Evolutionary conservation across 1,139 yeast genomes (phyloP).

Genomic region (Yamadazyma siamensis): DNA sequence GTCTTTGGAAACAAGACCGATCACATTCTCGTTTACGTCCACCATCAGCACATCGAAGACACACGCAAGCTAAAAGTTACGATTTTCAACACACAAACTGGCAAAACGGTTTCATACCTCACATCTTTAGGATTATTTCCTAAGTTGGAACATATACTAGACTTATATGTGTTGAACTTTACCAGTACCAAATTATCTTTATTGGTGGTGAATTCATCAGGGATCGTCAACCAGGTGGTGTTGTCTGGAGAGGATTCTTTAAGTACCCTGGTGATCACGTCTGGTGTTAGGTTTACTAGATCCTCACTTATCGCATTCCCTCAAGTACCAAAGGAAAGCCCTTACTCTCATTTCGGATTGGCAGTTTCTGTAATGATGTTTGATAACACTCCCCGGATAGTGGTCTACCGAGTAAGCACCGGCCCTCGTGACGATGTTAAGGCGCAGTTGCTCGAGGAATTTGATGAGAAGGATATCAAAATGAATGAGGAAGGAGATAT

Average conservation of each 20-base stretch:
- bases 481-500: constrained; percentile 9
- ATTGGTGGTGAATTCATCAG: constrained; percentile 12
- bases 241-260: constrained; percentile 14
- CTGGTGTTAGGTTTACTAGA: constrained; percentile 4
- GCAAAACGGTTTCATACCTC: constrained; percentile 2
- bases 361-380: constrained; percentile 10
- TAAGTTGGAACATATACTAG: constrained; percentile 7
- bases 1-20: constrained; percentile 10
- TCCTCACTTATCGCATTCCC: constrained; percentile 17
- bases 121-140: constrained; percentile 2
- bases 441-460: neutral
- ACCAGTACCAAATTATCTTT: constrained; percentile 4
- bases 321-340: constrained; percentile 8
- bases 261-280: constrained; percentile 6
- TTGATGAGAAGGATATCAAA: neutral
- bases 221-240: constrained; percentile 10
- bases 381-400: constrained; percentile 11
- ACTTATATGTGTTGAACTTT: constrained; percentile 10
- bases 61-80: constrained; percentile 4
- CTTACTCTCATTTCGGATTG: constrained; percentile 17
- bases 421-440: constrained; percentile 4
- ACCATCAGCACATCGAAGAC: constrained; percentile 5
- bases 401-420: constrained; percentile 14
- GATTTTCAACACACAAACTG: constrained; percentile 4
- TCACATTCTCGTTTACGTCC: constrained; percentile 4